phyloP scores from a whole-genome alignment of 2,329 filamentous ascomycete species.

The Knufia petricola region DNA sequence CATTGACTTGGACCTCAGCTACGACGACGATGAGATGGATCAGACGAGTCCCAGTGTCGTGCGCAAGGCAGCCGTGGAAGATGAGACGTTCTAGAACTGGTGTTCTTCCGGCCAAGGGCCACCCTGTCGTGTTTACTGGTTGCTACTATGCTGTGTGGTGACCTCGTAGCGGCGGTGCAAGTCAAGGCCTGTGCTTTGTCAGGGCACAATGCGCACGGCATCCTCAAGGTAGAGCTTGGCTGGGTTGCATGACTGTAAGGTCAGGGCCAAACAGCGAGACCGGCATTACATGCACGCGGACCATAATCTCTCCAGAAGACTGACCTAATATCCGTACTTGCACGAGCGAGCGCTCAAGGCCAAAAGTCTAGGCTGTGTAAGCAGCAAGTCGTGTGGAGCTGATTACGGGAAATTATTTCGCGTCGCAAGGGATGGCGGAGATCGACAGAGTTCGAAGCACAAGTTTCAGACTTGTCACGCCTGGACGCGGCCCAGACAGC shows the following conservation, averaged over 20 bases:
- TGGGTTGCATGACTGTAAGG: too few species aligned
- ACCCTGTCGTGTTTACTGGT: neutral
- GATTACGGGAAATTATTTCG: neutral
- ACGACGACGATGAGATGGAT: conserved; percentile 25
- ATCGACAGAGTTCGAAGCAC: conserved; percentile 4
- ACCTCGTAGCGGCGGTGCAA: too few species aligned
- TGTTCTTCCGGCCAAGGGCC: neutral
- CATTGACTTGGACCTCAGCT: conserved; percentile 15
- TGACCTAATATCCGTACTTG: too few species aligned
- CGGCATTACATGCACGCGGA: too few species aligned
- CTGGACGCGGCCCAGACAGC: neutral
- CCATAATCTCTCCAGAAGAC: too few species aligned
- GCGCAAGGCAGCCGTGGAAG: conserved; percentile 34
- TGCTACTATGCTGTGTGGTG: neutral
- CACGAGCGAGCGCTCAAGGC: too few species aligned
- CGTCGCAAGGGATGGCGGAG: neutral
- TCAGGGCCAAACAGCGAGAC: too few species aligned
- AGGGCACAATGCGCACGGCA: too few species aligned
- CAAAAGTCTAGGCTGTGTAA: neutral
- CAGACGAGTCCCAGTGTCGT: conserved; percentile 38
- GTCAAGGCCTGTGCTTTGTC: neutral
- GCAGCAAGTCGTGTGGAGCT: neutral
- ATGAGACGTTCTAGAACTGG: conserved; percentile 35
- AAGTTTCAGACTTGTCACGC: conserved; percentile 8
- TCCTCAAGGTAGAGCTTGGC: too few species aligned